Evolutionary conservation across 305 asterid species (phyloP).

Genomic region (Fraxinus floribunda): DNA sequence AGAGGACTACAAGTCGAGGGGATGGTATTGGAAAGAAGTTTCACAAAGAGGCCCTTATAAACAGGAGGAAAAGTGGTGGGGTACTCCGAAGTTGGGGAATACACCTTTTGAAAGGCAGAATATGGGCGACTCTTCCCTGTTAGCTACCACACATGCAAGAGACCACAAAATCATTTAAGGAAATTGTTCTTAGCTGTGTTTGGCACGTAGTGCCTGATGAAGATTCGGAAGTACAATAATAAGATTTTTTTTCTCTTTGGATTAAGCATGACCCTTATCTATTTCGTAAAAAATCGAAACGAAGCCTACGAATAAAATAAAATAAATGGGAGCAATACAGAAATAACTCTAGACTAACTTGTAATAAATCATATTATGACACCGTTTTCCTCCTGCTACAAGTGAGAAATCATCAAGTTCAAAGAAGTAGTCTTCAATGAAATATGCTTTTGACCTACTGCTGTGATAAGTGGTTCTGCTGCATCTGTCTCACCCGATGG

Average conservation of each 20-base stretch:
- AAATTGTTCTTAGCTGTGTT: neutral
- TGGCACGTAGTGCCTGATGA: neutral
- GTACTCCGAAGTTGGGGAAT: constrained; percentile 47
- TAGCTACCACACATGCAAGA: constrained; percentile 47
- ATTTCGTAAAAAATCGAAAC: too few relatives aligned
- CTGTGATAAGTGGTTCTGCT: neutral
- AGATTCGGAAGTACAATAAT: neutral
- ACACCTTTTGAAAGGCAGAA: constrained; percentile 37
- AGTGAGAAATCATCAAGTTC: neutral
- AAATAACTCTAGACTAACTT: too few relatives aligned
- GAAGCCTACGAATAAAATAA: too few relatives aligned
- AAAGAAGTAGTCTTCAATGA: too few relatives aligned
- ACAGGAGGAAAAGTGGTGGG: constrained; percentile 42
- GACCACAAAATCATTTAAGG: neutral
- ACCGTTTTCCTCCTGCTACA: neutral
- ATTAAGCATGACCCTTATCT: too few relatives aligned
- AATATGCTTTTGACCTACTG: too few relatives aligned
- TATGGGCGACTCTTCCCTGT: constrained; percentile 49
- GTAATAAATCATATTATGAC: neutral
- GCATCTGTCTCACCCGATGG: neutral
- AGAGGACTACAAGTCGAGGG: constrained; percentile 16
- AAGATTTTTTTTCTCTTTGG: too few relatives aligned
- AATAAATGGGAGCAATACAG: too few relatives aligned
- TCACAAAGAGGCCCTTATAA: constrained; percentile 32
- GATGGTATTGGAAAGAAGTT: constrained; percentile 20